Percentiles rank a stretch among this genome's conserved stretches.
These are phyloP conservation scores for Gryganskiella cystojenkinii DNA, from an alignment of 192 early-diverging fungal genomes.

Conservation along the genomic window DNA sequence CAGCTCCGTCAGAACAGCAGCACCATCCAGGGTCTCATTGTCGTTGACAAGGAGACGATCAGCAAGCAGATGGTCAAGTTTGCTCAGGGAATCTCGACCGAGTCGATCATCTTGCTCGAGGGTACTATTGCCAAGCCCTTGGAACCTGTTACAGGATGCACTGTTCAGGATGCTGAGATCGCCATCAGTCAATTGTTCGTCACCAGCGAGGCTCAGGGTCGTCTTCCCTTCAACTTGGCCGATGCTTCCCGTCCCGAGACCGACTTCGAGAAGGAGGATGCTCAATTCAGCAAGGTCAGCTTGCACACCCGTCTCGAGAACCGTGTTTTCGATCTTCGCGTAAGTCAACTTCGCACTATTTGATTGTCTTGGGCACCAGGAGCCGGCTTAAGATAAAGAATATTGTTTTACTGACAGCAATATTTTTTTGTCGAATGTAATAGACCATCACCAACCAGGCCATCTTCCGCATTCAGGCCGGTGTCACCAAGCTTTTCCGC, in stretches of 20 bases:
- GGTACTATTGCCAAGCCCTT: slow-evolving; percentile 80
- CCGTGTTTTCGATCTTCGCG: slow-evolving; percentile 92
- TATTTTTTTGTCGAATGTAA: neutral
- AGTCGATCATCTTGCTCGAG: slow-evolving; percentile 92
- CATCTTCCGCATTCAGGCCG: slow-evolving; percentile 97
- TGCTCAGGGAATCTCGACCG: slow-evolving; percentile 69
- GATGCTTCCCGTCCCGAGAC: slow-evolving; percentile 89
- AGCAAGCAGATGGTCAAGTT: slow-evolving; percentile 99
- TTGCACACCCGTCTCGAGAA: slow-evolving; percentile 96
- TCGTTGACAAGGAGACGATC: slow-evolving; percentile 73
- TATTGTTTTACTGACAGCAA: neutral
- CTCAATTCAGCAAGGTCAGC: slow-evolving; percentile 77
- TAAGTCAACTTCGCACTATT: slow-evolving; percentile 39
- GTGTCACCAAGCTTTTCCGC: slow-evolving; percentile 93
- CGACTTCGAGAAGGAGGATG: slow-evolving; percentile 76
- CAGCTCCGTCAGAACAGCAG: slow-evolving; percentile 86
- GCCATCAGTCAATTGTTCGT: slow-evolving; percentile 74
- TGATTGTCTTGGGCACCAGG: neutral
- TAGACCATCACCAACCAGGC: slow-evolving; percentile 95
- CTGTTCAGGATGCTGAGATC: slow-evolving; percentile 93
- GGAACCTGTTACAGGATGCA: slow-evolving; percentile 92
- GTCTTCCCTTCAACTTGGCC: slow-evolving; percentile 92
- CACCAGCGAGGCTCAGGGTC: slow-evolving; percentile 75
- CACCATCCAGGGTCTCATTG: slow-evolving; percentile 92
- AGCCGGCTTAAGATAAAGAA: neutral